Percentiles rank a stretch among this genome's conserved stretches.
These are phyloP conservation scores for Juglanconis oblonga DNA, from an alignment of 2,329 filamentous ascomycete genomes.

Conservation along the genomic window DNA sequence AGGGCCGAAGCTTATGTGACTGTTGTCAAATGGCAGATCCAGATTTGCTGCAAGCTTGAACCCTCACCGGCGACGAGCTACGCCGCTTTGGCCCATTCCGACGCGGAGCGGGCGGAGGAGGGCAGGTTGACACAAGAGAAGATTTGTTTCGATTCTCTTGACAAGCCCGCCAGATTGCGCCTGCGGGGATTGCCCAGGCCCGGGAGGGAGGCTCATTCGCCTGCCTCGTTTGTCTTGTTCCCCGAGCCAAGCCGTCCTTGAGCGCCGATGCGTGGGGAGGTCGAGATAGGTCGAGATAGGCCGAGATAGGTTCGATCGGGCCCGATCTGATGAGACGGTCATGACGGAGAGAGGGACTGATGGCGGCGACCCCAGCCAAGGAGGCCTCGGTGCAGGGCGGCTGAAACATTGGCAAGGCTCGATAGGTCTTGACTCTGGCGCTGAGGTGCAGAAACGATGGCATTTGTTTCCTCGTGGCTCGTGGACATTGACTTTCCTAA, in stretches of 20 bases:
- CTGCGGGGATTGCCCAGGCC: neutral
- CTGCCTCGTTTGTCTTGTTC: neutral
- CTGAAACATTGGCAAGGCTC: too few relatives aligned
- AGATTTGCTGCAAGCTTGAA: neutral
- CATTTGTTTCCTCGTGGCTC: neutral
- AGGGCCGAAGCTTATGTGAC: neutral
- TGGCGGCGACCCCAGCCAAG: too few relatives aligned
- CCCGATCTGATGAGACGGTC: too few relatives aligned
- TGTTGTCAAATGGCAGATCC: neutral
- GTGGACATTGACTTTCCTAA: too few relatives aligned
- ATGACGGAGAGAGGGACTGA: too few relatives aligned
- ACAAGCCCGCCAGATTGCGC: neutral
- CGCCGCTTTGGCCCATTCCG: neutral
- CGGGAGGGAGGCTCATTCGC: neutral
- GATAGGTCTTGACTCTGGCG: too few relatives aligned
- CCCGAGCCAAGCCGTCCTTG: neutral
- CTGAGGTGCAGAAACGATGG: too few relatives aligned
- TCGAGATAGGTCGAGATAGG: too few relatives aligned
- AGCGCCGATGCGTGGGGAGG: too few relatives aligned
- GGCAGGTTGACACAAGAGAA: neutral
- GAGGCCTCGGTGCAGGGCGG: too few relatives aligned
- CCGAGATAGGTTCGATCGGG: too few relatives aligned
- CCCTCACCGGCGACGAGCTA: neutral
- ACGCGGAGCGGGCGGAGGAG: too few relatives aligned
- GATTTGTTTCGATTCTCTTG: neutral